Percentiles rank a stretch among this genome's conserved stretches.
These are phyloP conservation scores for Wickerhamomyces subpelliculosus DNA, from an alignment of 805 yeast genomes.

Conservation along the genomic window DNA sequence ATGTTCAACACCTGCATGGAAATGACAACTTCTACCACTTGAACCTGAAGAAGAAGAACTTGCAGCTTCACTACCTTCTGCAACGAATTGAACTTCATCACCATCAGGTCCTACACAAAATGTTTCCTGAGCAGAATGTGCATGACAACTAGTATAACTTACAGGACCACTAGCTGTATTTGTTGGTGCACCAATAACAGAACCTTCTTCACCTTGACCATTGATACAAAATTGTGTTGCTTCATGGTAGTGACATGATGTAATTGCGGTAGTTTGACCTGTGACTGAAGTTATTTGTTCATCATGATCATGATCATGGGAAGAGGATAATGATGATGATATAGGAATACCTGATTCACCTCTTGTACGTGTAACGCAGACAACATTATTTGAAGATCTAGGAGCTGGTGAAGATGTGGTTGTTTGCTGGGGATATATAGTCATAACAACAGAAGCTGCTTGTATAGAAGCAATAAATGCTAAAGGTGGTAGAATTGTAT, in stretches of 20 bases:
- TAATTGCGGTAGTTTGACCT: constrained; percentile 11
- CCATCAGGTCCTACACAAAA: constrained; percentile 11
- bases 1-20: constrained; percentile 19
- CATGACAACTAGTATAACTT: constrained; percentile 13
- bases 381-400: neutral
- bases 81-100: constrained; percentile 9
- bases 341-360: neutral
- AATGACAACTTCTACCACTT: constrained; percentile 12
- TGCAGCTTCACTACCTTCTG: constrained; percentile 1
- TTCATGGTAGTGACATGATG: constrained; percentile 14
- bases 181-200: constrained; percentile 11
- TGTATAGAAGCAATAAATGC: neutral
- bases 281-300: neutral
- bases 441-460: neutral
- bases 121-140: constrained; percentile 10
- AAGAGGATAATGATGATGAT: no score
- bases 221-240: constrained; percentile 9
- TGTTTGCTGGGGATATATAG: neutral
- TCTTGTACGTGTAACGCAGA: constrained; percentile 1
- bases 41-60: neutral
- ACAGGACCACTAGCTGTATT: constrained; percentile 3
- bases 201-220: constrained; percentile 12
- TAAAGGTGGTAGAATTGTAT: neutral
- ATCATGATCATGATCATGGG: no score
- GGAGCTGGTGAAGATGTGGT: neutral